Base-by-base conservation (phyloP, 345 rosid genomes). In the Moricandia arvensis region DNA sequence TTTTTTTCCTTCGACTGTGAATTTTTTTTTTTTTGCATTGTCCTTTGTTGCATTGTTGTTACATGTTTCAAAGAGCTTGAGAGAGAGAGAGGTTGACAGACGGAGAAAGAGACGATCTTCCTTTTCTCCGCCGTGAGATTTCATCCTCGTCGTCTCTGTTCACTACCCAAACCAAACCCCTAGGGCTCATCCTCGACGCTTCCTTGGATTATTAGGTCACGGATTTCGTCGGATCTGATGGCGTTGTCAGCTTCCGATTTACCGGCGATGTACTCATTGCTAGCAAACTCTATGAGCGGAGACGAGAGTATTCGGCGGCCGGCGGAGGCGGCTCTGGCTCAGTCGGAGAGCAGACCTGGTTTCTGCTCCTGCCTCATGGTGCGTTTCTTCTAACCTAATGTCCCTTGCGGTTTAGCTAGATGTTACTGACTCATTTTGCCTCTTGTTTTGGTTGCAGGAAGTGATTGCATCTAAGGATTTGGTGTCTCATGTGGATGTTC, bases 301-400 rank as follows among this genome's bases (percentile, higher is more conserved):
- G 97, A 92, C 64, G 93, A 85, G 85, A 69, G 79, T 76, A 79
- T 89, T 43, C 91, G 97, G 18, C 86, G 86, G 66, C 96, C 97
- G 66, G 97, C 99, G 18, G 99, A 95, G 88, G 80, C 82, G 66
- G 93, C 98, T 82, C 87, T 95, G 8, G 79, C 93, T 60, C 90
- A 90, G 85, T 92, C 83, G 58, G 99, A 95, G 85, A 86, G 87
- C 34, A 80, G 97, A 63, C 91, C 98, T 69, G 98, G 99, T 26
- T 95, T 90, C 81, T 95, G 97, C 81, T 92, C 93, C 17, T 95
- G 98, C 80, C 88, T 95, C 17, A 87, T 95, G 99, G 99, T 92
- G 72, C 18, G 75, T 31, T 69, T n/a, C 13, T 5, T 6, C 35
- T 31, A 31, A 31, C 35, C 35, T 31, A 31, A 31, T 31, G 7